Percentiles rank a stretch among this genome's conserved stretches.
Conservation (phyloP, 352 stramenopile genomes). For the Aphanomyces astaci region DNA sequence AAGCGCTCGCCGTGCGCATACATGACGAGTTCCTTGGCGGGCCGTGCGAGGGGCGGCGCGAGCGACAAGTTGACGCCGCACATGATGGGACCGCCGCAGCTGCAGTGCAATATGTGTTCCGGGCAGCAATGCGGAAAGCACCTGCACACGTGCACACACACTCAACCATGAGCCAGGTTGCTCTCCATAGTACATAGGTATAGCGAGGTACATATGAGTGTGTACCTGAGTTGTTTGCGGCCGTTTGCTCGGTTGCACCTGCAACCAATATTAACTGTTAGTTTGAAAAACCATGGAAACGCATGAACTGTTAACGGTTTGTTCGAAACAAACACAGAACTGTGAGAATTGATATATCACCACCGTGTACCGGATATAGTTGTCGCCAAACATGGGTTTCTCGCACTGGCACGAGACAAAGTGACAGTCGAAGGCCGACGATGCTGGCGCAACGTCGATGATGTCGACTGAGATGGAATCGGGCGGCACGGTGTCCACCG, state of each 20-base stretch:
- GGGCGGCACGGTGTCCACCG: background rate
- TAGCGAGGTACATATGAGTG: background rate
- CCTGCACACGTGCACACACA: too few species aligned
- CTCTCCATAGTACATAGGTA: too few species aligned
- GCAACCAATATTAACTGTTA: too few species aligned
- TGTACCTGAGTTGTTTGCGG: background rate
- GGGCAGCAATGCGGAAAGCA: conserved; percentile 15
- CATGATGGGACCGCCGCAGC: conserved; percentile 5
- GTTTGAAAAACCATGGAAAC: background rate
- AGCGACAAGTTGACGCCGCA: background rate
- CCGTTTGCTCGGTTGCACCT: conserved; percentile 8
- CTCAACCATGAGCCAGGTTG: too few species aligned
- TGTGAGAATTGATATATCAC: too few species aligned
- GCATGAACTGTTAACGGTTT: too few species aligned
- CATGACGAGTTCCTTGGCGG: background rate
- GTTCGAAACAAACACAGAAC: too few species aligned
- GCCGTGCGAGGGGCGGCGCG: background rate
- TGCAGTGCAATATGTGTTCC: conserved; percentile 2
- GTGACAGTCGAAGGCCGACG: background rate
- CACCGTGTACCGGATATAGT: conserved; percentile 17
- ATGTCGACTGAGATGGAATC: background rate
- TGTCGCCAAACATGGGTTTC: conserved; percentile 12
- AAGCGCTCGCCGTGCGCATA: background rate
- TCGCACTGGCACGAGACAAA: conserved; percentile 4
- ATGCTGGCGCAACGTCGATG: too few species aligned